These are phyloP conservation scores for Apiospora hydei DNA, from an alignment of 2,329 filamentous ascomycete genomes.

Conservation along the genomic window DNA sequence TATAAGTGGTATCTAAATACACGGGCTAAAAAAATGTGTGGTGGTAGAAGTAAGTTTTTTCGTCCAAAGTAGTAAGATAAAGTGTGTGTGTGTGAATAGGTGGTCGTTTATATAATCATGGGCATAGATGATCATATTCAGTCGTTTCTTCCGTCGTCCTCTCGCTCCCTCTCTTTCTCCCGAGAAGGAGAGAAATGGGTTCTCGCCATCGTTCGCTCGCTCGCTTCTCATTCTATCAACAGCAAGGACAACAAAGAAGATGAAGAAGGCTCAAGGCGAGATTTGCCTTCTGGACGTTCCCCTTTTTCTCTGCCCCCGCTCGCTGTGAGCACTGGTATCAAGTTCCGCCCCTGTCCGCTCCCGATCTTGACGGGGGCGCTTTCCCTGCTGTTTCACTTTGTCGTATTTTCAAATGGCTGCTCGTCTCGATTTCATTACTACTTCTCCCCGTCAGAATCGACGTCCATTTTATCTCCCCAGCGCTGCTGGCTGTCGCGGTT, in stretches of 20 bases:
- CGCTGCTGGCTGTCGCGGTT: background rate
- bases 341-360: background rate
- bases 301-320: background rate
- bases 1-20: constrained; percentile 18
- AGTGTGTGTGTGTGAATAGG: background rate
- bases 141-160: background rate
- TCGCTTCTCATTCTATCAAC: background rate
- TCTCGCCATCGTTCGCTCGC: background rate
- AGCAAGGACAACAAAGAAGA: background rate
- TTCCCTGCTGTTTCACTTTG: background rate
- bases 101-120: constrained; percentile 3
- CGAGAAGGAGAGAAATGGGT: too few species aligned
- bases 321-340: background rate
- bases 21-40: background rate
- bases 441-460: constrained; percentile 40
- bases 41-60: background rate
- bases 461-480: constrained; percentile 40
- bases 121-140: background rate
- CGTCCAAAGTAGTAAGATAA: background rate
- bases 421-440: constrained; percentile 10
- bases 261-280: background rate
- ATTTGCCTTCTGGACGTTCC: too few species aligned
- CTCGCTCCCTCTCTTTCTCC: background rate
- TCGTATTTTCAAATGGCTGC: background rate
- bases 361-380: background rate